Percentiles rank a stretch among this genome's conserved stretches.
phyloP scores from a whole-genome alignment of 2,329 filamentous ascomycete species.

The Parasarocladium wereldwijsianum region DNA sequence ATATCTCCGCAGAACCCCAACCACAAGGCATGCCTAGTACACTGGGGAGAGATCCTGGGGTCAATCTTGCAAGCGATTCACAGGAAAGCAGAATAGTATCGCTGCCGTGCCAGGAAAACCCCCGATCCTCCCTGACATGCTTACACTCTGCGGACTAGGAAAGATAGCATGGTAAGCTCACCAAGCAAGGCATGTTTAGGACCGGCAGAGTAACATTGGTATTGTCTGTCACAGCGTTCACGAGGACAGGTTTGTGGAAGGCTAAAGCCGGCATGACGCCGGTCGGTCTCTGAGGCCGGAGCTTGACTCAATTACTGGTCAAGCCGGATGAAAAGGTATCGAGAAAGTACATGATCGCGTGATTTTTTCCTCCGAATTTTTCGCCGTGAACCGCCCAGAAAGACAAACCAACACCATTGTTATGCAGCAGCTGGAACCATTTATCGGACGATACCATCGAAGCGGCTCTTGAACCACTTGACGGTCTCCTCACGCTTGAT shows the following conservation, averaged over 20 bases:
- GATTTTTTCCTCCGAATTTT: conserved; percentile 17
- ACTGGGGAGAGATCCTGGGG: too few relatives aligned
- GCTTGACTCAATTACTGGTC: conserved; percentile 43
- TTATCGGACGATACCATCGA: conserved; percentile 99
- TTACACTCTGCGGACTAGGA: too few relatives aligned
- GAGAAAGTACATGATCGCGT: conserved; percentile 26
- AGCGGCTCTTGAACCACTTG: conserved; percentile 86
- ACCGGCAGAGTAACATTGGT: too few relatives aligned
- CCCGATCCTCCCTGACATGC: too few relatives aligned
- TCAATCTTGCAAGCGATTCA: too few relatives aligned
- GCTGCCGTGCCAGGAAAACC: too few relatives aligned
- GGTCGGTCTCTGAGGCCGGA: conserved; percentile 62
- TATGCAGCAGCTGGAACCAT: conserved; percentile 1
- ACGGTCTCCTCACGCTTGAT: conserved; percentile 92
- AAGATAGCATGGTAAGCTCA: too few relatives aligned
- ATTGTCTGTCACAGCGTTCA: too few relatives aligned
- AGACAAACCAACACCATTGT: conserved; percentile 20
- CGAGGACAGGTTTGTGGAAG: conserved; percentile 5
- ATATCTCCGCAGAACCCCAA: too few relatives aligned
- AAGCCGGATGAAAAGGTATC: conserved; percentile 35
- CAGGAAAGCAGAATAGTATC: too few relatives aligned
- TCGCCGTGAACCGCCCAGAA: conserved; percentile 25
- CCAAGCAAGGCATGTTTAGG: too few relatives aligned
- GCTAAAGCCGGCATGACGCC: conserved; percentile 50
- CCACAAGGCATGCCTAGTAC: too few relatives aligned